phyloP scores from a whole-genome alignment of 2,329 filamentous ascomycete species.

The Penicillium vulpinum region DNA sequence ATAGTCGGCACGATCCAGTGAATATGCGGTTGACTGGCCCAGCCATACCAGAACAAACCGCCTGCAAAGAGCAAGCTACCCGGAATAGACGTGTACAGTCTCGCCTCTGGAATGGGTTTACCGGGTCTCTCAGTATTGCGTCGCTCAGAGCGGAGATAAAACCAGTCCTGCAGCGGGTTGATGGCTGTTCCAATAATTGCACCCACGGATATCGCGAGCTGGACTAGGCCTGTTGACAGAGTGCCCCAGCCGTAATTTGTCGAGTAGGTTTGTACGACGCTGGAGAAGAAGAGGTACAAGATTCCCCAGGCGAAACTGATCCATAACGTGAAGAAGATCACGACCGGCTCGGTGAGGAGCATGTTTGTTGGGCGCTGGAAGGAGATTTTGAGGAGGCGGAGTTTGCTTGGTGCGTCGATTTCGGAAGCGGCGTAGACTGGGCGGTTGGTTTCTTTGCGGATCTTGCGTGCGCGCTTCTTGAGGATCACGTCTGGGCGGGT shows the following conservation, averaged over 20 bases:
- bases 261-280: slow-evolving; percentile 43
- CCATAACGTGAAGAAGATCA: slow-evolving; percentile 48
- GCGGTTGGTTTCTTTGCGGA: slow-evolving; percentile 40
- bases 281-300: slow-evolving; percentile 45
- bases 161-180: slow-evolving; percentile 41
- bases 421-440: slow-evolving; percentile 30
- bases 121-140: slow-evolving; percentile 40
- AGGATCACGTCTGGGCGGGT: slow-evolving; percentile 47
- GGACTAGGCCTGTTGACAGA: slow-evolving; percentile 39
- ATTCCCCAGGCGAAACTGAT: slow-evolving; percentile 49
- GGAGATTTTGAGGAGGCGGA: slow-evolving; percentile 36
- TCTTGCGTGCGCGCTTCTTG: slow-evolving; percentile 38
- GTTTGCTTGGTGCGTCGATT: slow-evolving; percentile 17
- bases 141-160: slow-evolving; percentile 25
- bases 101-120: slow-evolving; percentile 44
- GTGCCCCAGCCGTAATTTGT: slow-evolving; percentile 39
- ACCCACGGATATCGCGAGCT: slow-evolving; percentile 45
- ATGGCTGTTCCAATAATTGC: slow-evolving; percentile 44
- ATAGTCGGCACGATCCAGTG: slow-evolving; percentile 40
- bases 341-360: slow-evolving; percentile 46
- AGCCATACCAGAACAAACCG: slow-evolving; percentile 42
- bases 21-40: slow-evolving; percentile 27
- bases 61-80: slow-evolving; percentile 40
- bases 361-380: slow-evolving; percentile 43
- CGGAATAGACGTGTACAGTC: slow-evolving; percentile 45